Evolutionary conservation across 2,329 filamentous ascomycete genomes (phyloP).

Genomic region (Xylariales sp.): DNA sequence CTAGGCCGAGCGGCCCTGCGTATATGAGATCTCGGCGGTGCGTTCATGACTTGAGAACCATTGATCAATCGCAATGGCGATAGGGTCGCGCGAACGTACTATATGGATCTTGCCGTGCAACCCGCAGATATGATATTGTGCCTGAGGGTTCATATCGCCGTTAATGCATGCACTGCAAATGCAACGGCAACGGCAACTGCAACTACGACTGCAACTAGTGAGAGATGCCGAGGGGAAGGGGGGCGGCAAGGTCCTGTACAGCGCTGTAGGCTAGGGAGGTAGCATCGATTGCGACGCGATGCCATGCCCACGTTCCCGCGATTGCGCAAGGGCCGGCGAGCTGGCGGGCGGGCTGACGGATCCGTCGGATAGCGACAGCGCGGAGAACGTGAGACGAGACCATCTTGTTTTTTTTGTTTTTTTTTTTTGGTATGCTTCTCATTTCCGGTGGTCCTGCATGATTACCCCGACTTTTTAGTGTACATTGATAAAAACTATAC

Average conservation of each 20-base stretch:
- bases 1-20: background rate
- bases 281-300: conserved; percentile 20
- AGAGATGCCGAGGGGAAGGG: conserved; percentile 1
- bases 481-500: background rate
- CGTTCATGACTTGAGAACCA: background rate
- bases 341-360: background rate
- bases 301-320: conserved; percentile 23
- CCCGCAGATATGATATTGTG: background rate
- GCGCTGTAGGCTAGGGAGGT: background rate
- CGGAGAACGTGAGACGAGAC: conserved; percentile 15
- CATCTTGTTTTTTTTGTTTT: background rate
- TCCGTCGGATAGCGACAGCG: conserved; percentile 25
- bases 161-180: conserved; percentile 17
- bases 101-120: conserved; percentile 12
- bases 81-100: conserved; percentile 9
- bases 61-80: background rate
- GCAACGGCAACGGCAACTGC: background rate
- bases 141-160: conserved; percentile 19
- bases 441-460: conserved; percentile 1
- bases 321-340: background rate
- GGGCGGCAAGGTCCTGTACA: too few relatives aligned
- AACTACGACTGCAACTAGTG: background rate
- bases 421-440: background rate
- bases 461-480: background rate
- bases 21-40: background rate